Conservation (phyloP, 768 basidiomycete genomes). For the Lenzites betulinus region DNA sequence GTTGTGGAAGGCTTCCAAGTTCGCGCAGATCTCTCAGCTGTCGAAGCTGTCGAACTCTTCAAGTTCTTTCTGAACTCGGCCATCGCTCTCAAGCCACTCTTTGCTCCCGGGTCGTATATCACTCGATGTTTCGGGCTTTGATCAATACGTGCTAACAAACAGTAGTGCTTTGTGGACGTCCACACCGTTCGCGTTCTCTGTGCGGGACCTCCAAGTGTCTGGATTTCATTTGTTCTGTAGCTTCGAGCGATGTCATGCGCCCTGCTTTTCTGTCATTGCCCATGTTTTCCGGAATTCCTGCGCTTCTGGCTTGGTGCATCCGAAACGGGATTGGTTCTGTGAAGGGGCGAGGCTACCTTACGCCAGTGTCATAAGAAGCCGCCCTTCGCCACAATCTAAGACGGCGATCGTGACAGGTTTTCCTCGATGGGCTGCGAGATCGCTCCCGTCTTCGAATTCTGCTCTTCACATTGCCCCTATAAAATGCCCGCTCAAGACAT, state of each 20-base stretch:
- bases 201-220: too few relatives aligned
- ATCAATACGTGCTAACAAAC: too few relatives aligned
- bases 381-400: neutral
- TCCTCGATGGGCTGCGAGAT: neutral
- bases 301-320: neutral
- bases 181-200: too few relatives aligned
- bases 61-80: neutral
- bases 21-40: neutral
- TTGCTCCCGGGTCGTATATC: too few relatives aligned
- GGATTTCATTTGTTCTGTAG: too few relatives aligned
- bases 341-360: neutral
- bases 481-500: neutral
- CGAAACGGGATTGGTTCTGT: neutral
- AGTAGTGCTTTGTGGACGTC: too few relatives aligned
- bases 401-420: conserved; percentile 2
- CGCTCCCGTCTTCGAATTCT: neutral
- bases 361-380: neutral
- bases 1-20: neutral
- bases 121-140: too few relatives aligned
- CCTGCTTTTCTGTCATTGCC: neutral
- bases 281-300: conserved; percentile 1
- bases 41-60: neutral
- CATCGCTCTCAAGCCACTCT: too few relatives aligned
- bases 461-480: conserved; percentile 8
- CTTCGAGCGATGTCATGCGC: neutral